Evolutionary conservation across 768 basidiomycete genomes (phyloP).

Genomic region (Tulasnella sp.): DNA sequence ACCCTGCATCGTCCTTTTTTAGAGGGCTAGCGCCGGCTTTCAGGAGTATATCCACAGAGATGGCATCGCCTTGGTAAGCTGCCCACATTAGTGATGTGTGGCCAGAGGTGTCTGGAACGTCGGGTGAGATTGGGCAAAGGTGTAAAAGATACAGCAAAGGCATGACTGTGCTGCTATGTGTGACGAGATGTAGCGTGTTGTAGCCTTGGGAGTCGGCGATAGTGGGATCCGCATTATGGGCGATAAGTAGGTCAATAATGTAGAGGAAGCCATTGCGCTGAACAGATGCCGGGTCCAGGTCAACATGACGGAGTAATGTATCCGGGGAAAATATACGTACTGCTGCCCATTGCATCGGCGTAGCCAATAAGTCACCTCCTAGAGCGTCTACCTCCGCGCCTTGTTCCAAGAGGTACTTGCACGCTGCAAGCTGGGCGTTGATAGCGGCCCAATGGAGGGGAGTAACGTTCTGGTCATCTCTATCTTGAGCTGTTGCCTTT

Average conservation of each 20-base stretch:
- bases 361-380: conserved; percentile 88
- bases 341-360: conserved; percentile 97
- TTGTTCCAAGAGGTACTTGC: conserved; percentile 75
- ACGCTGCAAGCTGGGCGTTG: conserved; percentile 84
- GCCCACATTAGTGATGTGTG: conserved; percentile 99
- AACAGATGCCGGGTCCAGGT: not conserved
- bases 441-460: conserved; percentile 98
- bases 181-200: conserved; percentile 89
- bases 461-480: conserved; percentile 84
- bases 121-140: conserved; percentile 75
- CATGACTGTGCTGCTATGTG: conserved; percentile 91
- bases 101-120: conserved; percentile 79
- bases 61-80: conserved; percentile 93
- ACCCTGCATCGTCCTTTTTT: conserved; percentile 63
- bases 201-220: conserved; percentile 89
- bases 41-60: conserved; percentile 83
- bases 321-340: conserved; percentile 20
- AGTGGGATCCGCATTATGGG: conserved; percentile 84
- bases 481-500: conserved; percentile 55
- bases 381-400: conserved; percentile 91
- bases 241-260: conserved; percentile 81
- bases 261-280: conserved; percentile 84
- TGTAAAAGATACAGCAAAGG: conserved; percentile 82
- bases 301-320: not conserved
- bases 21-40: conserved; percentile 74